Evolutionary conservation across 78 protist species (phyloP).

Genomic region (Chrysochromulina parva): DNA sequence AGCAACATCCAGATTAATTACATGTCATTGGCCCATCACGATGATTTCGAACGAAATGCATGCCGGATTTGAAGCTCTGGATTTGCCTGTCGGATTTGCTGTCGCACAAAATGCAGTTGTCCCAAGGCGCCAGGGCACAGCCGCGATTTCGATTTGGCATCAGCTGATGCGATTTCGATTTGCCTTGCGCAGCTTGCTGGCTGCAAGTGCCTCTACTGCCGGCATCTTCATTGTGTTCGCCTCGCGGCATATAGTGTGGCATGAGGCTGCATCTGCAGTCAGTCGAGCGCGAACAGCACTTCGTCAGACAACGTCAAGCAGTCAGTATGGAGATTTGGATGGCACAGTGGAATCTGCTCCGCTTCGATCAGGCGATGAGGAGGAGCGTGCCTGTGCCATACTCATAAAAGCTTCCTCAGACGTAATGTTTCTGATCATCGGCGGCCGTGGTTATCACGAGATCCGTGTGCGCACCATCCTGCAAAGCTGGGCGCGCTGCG

Average conservation of each 20-base stretch:
- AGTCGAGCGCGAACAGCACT: background rate
- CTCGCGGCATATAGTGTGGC: background rate
- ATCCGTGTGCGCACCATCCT: background rate
- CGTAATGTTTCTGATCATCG: background rate
- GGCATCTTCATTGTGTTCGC: too few species aligned
- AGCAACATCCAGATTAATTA: too few species aligned
- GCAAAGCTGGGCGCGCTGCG: slow-evolving; percentile 3
- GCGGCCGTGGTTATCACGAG: slow-evolving; percentile 15
- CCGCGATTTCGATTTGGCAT: too few species aligned
- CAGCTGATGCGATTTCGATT: too few species aligned
- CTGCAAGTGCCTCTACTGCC: too few species aligned
- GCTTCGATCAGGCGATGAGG: background rate
- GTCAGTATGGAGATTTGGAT: background rate
- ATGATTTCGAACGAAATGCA: too few species aligned
- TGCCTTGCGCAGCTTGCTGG: too few species aligned
- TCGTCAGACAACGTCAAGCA: background rate
- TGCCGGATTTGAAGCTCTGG: too few species aligned
- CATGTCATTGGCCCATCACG: too few species aligned
- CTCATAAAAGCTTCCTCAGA: background rate
- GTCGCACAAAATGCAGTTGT: too few species aligned
- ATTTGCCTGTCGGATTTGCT: too few species aligned
- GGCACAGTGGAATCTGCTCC: background rate
- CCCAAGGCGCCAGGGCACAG: too few species aligned
- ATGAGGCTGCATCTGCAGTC: background rate
- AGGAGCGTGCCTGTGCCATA: background rate